Evolutionary conservation across 805 yeast genomes (phyloP).

Genomic region (Kodamaea nitidulidarum): DNA sequence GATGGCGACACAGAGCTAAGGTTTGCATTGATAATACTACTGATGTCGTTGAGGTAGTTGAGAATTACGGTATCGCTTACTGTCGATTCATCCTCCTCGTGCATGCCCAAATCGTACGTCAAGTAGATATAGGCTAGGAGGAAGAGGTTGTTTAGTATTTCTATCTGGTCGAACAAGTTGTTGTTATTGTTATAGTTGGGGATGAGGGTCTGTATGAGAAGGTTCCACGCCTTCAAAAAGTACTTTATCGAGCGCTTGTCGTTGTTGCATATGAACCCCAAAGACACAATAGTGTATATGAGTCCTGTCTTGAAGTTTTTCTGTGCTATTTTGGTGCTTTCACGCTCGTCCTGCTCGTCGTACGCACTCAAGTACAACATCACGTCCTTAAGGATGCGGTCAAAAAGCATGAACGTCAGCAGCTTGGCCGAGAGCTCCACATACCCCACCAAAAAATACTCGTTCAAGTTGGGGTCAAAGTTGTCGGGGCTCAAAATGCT

Average conservation of each 20-base stretch:
- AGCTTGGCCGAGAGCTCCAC: conserved; percentile 16
- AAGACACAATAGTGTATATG: conserved; percentile 41
- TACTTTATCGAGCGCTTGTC: conserved; percentile 32
- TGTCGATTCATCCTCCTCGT: conserved; percentile 14
- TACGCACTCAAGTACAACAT: conserved; percentile 20
- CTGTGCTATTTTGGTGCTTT: conserved; percentile 11
- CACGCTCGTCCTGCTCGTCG: conserved; percentile 9
- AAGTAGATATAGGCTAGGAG: conserved; percentile 42
- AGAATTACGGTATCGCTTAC: conserved; percentile 46
- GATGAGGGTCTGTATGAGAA: conserved; percentile 31
- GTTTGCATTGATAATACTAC: conserved; percentile 39
- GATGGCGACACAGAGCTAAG: conserved; percentile 17
- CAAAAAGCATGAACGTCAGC: conserved; percentile 16
- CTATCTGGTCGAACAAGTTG: conserved; percentile 27
- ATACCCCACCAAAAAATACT: conserved; percentile 32
- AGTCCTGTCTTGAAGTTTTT: conserved; percentile 37
- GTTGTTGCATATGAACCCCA: conserved; percentile 34
- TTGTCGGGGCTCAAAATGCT: conserved; percentile 14
- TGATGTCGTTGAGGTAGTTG: conserved; percentile 47
- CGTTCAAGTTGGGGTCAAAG: conserved; percentile 16
- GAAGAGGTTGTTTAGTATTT: conserved; percentile 45
- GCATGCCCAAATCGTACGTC: conserved; percentile 30
- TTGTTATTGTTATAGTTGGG: conserved; percentile 31
- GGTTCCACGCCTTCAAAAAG: conserved; percentile 45
- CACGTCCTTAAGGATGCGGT: conserved; percentile 19